Evolutionary conservation across 2,329 filamentous ascomycete species (phyloP).

Genomic region (Talaromyces rugulosus): DNA sequence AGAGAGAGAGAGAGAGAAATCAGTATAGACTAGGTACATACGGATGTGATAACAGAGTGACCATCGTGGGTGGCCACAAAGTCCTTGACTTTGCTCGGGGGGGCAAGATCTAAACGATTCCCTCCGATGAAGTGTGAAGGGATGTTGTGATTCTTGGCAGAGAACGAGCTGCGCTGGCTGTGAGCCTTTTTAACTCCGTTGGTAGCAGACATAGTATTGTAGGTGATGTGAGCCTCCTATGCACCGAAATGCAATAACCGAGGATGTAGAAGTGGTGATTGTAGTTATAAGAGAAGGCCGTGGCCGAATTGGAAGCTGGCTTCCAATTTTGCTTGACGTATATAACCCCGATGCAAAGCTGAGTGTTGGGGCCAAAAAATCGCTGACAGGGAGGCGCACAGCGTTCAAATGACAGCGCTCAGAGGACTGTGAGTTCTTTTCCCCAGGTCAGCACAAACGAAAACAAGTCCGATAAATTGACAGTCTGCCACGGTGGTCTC

Average conservation of each 20-base stretch:
- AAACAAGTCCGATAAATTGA: not conserved
- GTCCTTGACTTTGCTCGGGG: slow-evolving; percentile 87
- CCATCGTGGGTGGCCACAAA: slow-evolving; percentile 87
- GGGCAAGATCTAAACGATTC: slow-evolving; percentile 76
- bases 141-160: slow-evolving; percentile 72
- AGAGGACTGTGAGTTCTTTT: not conserved
- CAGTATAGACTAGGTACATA: slow-evolving; percentile 49
- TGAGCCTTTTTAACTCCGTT: slow-evolving; percentile 30
- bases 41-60: slow-evolving; percentile 97
- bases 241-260: not conserved
- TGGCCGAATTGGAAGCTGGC: not conserved
- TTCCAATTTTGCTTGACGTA: not conserved
- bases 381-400: not conserved
- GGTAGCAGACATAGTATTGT: slow-evolving; percentile 35
- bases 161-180: slow-evolving; percentile 60
- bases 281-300: not conserved
- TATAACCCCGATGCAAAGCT: not conserved
- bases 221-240: slow-evolving; percentile 9
- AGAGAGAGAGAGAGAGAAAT: not conserved
- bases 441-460: not conserved
- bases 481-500: not conserved
- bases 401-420: not conserved
- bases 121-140: slow-evolving; percentile 95
- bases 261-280: not conserved
- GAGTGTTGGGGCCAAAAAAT: not conserved